phyloP scores from a whole-genome alignment of 176 grass and related monocot species.

The Oryza australiensis region DNA sequence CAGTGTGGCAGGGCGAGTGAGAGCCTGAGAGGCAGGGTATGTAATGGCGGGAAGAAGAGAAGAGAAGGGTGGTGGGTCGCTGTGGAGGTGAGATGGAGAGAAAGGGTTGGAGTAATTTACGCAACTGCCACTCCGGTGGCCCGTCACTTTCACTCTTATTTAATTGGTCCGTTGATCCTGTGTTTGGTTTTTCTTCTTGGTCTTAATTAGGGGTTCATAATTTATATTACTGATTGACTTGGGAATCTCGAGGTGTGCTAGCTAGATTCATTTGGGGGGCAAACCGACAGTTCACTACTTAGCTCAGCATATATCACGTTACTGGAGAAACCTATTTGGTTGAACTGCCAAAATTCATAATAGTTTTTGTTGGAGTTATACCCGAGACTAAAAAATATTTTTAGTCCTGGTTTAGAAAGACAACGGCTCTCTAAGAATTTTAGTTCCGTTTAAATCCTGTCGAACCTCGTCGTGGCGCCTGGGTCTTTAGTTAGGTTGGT shows the following conservation, averaged over 20 bases:
- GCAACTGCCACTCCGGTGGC: slow-evolving; percentile 23
- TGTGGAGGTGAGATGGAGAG: neutral
- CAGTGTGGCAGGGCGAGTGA: neutral
- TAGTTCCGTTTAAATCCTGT: too few relatives aligned
- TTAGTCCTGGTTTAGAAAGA: too few relatives aligned
- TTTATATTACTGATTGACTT: neutral
- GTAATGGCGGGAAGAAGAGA: neutral
- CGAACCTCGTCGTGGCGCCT: too few relatives aligned
- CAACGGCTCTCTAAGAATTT: too few relatives aligned
- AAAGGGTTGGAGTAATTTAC: slow-evolving; percentile 2
- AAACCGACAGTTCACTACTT: neutral
- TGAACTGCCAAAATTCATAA: too few relatives aligned
- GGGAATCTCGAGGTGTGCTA: slow-evolving; percentile 10
- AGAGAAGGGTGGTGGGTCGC: slow-evolving; percentile 17
- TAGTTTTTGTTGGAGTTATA: too few relatives aligned
- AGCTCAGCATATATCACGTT: too few relatives aligned
- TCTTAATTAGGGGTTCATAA: neutral
- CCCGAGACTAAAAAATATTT: too few relatives aligned
- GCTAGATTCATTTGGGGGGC: neutral
- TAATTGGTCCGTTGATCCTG: neutral
- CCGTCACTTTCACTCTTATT: slow-evolving; percentile 2
- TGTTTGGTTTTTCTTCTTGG: neutral
- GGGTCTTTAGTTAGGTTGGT: too few relatives aligned
- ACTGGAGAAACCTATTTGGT: too few relatives aligned
- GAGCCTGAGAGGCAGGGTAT: neutral